Conservation (phyloP, 2,329 filamentous ascomycete genomes). For the Aureobasidium sp. region DNA sequence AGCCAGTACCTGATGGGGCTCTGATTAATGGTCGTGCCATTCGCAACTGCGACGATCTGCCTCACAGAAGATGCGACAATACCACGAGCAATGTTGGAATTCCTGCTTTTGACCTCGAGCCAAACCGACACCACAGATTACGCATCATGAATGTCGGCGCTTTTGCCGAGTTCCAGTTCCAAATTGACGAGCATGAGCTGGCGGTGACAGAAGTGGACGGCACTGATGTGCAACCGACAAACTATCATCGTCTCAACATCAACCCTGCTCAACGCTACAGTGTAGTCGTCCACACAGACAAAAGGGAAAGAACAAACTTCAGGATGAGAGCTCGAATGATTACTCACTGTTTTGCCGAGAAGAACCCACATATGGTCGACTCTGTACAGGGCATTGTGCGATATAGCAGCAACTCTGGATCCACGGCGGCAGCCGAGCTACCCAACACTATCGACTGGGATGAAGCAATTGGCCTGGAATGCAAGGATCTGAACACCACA, state of each 20-base stretch:
- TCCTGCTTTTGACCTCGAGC: conserved; percentile 29
- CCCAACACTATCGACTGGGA: conserved; percentile 44
- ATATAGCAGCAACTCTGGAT: conserved; percentile 28
- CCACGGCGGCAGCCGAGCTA: not conserved
- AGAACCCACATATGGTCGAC: conserved; percentile 37
- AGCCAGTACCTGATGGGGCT: conserved; percentile 45
- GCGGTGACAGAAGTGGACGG: conserved; percentile 60
- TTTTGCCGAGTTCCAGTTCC: conserved; percentile 58
- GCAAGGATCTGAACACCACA: conserved; percentile 44
- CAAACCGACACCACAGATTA: conserved; percentile 47
- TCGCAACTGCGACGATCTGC: conserved; percentile 31
- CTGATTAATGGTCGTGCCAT: conserved; percentile 35
- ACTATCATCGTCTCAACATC: conserved; percentile 52
- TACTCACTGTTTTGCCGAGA: conserved; percentile 50
- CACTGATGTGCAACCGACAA: conserved; percentile 49
- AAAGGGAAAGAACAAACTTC: conserved; percentile 24
- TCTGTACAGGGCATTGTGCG: conserved; percentile 44
- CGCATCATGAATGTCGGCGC: conserved; percentile 57
- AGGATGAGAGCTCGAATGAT: conserved; percentile 52
- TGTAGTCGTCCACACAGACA: conserved; percentile 49
- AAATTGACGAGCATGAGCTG: conserved; percentile 56
- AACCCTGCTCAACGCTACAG: conserved; percentile 64
- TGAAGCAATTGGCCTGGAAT: conserved; percentile 41
- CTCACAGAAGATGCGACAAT: conserved; percentile 30
- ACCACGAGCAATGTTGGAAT: conserved; percentile 21